Evolutionary conservation across 208 protist species (phyloP).

Genomic region (Leishmania amazonensis): DNA sequence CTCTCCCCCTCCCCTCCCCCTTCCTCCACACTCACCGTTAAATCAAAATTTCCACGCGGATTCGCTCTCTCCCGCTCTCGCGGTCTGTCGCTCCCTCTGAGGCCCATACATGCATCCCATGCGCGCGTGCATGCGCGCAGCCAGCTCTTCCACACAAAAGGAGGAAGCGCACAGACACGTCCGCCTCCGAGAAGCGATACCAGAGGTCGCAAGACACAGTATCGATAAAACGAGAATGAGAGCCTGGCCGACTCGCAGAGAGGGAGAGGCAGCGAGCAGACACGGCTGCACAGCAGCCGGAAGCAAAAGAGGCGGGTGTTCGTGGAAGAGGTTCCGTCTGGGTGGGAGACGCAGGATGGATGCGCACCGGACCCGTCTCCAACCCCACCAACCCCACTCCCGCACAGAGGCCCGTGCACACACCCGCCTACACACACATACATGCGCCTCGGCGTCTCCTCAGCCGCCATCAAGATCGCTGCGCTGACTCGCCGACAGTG

Average conservation of each 20-base stretch:
- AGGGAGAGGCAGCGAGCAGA: no score
- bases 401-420: neutral
- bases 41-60: neutral
- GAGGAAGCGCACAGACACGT: neutral
- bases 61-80: neutral
- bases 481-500: constrained; percentile 53
- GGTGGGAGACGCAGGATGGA: neutral
- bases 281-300: no score
- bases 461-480: constrained; percentile 36
- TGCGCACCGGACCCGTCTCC: neutral
- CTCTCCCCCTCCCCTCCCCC: neutral
- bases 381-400: neutral
- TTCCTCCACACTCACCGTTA: neutral
- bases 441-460: neutral
- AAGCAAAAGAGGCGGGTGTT: neutral
- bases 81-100: neutral
- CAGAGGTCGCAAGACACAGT: neutral
- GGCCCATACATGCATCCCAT: neutral
- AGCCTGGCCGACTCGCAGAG: neutral
- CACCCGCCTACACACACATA: neutral
- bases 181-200: no score
- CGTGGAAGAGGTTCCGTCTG: neutral
- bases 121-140: neutral
- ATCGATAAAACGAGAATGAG: neutral
- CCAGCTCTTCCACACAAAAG: neutral